Percentiles rank a stretch among this genome's conserved stretches.
These are phyloP conservation scores for Boletus pseudopeckii DNA, from an alignment of 768 basidiomycete genomes.

Conservation along the genomic window DNA sequence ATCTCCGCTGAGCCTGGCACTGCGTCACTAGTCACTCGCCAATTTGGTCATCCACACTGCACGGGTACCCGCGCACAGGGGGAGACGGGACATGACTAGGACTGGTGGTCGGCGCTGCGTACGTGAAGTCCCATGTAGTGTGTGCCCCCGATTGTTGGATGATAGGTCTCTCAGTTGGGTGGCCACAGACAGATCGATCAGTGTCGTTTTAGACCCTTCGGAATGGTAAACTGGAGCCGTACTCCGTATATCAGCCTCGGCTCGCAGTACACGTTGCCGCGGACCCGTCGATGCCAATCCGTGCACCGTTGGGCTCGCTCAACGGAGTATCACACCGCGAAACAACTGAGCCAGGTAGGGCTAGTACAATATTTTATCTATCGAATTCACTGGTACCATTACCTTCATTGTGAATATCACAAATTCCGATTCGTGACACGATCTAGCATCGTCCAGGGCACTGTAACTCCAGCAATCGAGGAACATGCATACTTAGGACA, in stretches of 20 bases:
- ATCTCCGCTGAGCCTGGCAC: not conserved
- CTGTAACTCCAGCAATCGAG: not conserved
- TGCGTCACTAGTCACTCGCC: not conserved
- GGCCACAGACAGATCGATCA: not conserved
- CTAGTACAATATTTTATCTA: not conserved
- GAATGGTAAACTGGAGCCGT: constrained; percentile 4
- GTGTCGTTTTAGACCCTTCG: not conserved
- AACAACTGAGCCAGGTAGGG: not conserved
- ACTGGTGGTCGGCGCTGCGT: not conserved
- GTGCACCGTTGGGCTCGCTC: not conserved
- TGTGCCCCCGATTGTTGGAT: not conserved
- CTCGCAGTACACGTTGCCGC: not conserved
- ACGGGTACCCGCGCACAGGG: not conserved
- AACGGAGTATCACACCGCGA: not conserved
- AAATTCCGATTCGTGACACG: not conserved
- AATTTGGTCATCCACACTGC: not conserved
- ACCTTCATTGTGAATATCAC: not conserved
- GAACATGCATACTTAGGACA: not conserved
- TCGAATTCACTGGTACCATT: not conserved
- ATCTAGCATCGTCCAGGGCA: not conserved
- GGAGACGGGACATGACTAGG: not conserved
- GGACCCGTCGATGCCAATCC: not conserved
- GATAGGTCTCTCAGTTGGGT: constrained; percentile 3
- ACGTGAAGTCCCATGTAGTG: not conserved
- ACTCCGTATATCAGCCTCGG: not conserved